Conservation (phyloP, 495 filamentous ascomycete genomes). For the Evernia prunastri region DNA sequence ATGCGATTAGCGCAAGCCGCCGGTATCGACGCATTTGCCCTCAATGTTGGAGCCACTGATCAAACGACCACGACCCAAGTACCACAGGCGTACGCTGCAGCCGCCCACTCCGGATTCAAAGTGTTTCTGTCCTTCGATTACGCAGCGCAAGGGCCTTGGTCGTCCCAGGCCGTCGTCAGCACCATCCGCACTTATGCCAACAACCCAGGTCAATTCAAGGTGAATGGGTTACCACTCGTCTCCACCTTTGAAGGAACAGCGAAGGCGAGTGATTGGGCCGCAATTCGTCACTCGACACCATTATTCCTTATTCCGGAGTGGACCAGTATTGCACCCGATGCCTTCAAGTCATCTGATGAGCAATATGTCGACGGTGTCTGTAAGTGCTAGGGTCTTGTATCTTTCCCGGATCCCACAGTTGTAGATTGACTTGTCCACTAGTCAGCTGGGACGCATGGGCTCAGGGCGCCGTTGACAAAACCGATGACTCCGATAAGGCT, state of each 20-base stretch:
- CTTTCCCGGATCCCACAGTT: background rate
- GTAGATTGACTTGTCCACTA: background rate
- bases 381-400: background rate
- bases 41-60: conserved; percentile 56
- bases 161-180: conserved; percentile 44
- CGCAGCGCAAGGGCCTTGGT: conserved; percentile 38
- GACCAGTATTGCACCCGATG: conserved; percentile 51
- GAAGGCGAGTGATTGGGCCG: conserved; percentile 48
- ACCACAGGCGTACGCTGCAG: conserved; percentile 48
- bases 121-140: conserved; percentile 68
- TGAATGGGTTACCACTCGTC: conserved; percentile 51
- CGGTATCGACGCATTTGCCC: conserved; percentile 64
- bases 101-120: conserved; percentile 51
- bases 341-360: conserved; percentile 30
- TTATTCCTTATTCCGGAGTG: conserved; percentile 57
- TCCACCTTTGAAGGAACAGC: conserved; percentile 50
- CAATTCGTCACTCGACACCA: conserved; percentile 44
- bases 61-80: conserved; percentile 48
- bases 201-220: conserved; percentile 29
- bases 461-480: conserved; percentile 36
- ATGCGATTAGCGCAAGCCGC: conserved; percentile 52
- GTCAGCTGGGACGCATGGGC: conserved; percentile 64
- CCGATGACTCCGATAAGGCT: conserved; percentile 49
- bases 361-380: background rate
- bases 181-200: conserved; percentile 50